These are phyloP conservation scores for Cercophora samala DNA, from an alignment of 495 filamentous ascomycete species.

Conservation along the genomic window DNA sequence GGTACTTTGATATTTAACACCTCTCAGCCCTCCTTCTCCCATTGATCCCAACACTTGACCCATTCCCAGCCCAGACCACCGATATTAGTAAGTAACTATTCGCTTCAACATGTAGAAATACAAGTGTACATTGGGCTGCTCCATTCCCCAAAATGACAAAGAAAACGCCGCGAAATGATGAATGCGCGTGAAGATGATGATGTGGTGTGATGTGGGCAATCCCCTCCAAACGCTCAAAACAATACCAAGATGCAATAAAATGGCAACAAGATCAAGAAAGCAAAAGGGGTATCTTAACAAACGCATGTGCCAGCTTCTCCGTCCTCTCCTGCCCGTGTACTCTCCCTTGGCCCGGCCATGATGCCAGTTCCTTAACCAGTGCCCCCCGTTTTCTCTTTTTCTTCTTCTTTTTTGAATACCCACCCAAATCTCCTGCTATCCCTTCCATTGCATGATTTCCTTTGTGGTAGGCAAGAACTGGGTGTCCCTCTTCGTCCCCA, in stretches of 20 bases:
- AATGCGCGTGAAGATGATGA: not conserved
- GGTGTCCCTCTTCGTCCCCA: slow-evolving; percentile 12
- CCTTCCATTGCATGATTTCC: slow-evolving; percentile 38
- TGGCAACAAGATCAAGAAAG: slow-evolving; percentile 1
- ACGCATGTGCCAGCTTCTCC: not conserved
- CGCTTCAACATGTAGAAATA: not conserved
- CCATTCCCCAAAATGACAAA: not conserved
- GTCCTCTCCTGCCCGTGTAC: not conserved
- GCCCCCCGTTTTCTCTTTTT: too few species aligned
- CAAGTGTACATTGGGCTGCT: not conserved
- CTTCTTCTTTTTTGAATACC: not conserved
- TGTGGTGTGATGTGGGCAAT: not conserved
- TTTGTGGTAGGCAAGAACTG: slow-evolving; percentile 31
- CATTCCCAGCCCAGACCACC: not conserved
- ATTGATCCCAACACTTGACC: not conserved
- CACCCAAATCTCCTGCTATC: not conserved
- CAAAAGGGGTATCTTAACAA: slow-evolving; percentile 12
- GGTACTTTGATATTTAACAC: not conserved
- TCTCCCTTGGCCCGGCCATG: not conserved
- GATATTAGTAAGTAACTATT: not conserved
- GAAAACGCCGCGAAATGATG: not conserved
- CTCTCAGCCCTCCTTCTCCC: not conserved
- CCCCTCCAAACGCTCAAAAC: not conserved
- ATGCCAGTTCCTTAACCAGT: not conserved
- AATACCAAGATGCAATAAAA: not conserved